Evolutionary conservation across 2,329 filamentous ascomycete genomes (phyloP), one percentile per base, ranked within the genome.

Genomic region (Colletotrichum sp.): DNA sequence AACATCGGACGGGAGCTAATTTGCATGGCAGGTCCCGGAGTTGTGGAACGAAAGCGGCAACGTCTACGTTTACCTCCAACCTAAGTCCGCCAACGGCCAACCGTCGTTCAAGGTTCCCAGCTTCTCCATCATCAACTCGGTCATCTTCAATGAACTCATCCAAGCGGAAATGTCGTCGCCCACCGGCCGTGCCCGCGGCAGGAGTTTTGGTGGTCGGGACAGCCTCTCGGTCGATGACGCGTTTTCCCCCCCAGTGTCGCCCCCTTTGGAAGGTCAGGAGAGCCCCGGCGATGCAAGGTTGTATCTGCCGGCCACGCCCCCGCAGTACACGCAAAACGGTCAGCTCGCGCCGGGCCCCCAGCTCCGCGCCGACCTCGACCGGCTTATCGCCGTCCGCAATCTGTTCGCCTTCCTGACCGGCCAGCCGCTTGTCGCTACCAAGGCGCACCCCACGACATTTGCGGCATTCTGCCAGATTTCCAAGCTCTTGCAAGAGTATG

Each of bases 381-480:
- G 88, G 4, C 81, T 93, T 14, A 85, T 94, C 48, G 89, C 89
- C 5, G 88, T 92, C 30, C 88, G 92, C 67, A 94, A 94, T 78
- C 81, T 94, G 55, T 94, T 94, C 77, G 92, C 92, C 7, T 92
- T 94, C 77, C 82, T 94, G 71, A 92, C 88, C 0, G 90, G 90
- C 32, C 91, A 93, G 78, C 91, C 91, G 3, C 85, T 94, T 1
- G 90, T 94, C 3, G 91, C 87, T 18, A 93, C 91, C 5, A 87
- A 85, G 65, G 78, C 84, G 7, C 86, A 87, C 55, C 87, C 91
- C 2, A 90, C 86, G 1, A 82, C 88, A 6, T 93, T 92, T 79
- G 80, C 85, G 4, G 89, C 89, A 4, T 87, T 94, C 73, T 79
- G 92, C 28, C 85, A 89, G 32, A 87, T 94, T 18, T 86, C 90